Conservation (phyloP, 1,284 basidiomycete species). For the Volvariella volvacea region DNA sequence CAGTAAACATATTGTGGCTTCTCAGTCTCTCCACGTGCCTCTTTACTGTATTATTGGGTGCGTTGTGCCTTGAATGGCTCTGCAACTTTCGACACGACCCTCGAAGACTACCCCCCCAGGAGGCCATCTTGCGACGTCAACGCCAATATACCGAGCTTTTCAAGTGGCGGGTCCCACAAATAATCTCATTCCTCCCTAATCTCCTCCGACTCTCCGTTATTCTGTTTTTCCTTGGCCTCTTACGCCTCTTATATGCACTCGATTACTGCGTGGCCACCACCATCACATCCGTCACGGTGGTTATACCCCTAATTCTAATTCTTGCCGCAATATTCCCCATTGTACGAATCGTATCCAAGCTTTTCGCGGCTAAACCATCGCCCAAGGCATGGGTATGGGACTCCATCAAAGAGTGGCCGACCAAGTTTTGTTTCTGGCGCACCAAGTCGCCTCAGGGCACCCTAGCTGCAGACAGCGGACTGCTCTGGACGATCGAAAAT, state of each 20-base stretch:
- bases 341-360: conserved; percentile 8
- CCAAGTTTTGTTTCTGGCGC: too few relatives aligned
- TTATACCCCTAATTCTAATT: not conserved
- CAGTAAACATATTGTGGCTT: not conserved
- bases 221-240: conserved; percentile 12
- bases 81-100: not conserved
- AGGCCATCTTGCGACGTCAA: conserved; percentile 14
- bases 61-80: conserved; percentile 1
- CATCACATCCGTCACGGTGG: not conserved
- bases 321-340: conserved; percentile 2
- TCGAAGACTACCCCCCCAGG: not conserved
- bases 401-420: too few relatives aligned
- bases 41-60: not conserved
- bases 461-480: too few relatives aligned
- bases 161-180: conserved; percentile 17
- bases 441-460: too few relatives aligned
- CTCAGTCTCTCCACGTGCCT: not conserved
- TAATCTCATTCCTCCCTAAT: conserved; percentile 20
- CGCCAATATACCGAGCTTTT: conserved; percentile 18
- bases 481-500: too few relatives aligned
- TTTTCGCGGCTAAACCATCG: too few relatives aligned
- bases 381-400: too few relatives aligned
- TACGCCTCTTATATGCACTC: conserved; percentile 16
- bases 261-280: not conserved
- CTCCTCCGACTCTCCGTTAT: conserved; percentile 21